Evolutionary conservation across 169 alveolate species (phyloP), one percentile per base, ranked within the genome.

Genomic region (Plasmodium fragile): DNA sequence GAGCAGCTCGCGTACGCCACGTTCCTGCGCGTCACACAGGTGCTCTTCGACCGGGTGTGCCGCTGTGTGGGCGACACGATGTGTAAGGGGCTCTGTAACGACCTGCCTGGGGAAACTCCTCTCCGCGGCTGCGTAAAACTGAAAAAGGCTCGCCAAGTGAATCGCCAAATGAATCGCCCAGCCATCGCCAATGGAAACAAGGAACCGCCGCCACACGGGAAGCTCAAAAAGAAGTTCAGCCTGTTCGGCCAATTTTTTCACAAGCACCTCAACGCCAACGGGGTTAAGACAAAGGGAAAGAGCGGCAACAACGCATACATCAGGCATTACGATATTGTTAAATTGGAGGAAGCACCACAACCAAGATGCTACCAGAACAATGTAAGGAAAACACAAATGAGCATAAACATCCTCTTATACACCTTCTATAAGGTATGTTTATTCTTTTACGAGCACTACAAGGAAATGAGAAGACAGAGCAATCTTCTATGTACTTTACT

Each of bases 401-500:
- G 93, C 69, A 75, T 70, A 34, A 69, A 55, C 41, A 87, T 87
- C 18, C 43, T 87, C 32, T 52, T 87, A 6, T 87, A 87, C 4
- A 77, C 81, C 25, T 87, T 87, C 81, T 87, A 70, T 22, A 87
- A 87, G 41, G 80, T 87, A 13, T 77, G 87, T 34, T 87, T 36
- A 22, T 87, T 87, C 28, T 87, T 87, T 55, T 87, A 18, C 70
- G 77, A 22, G 43, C 75, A 77, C 55, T 75, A 39, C 39, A 53
- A 36, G 10, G 82, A 87, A 11, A n/a, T 87, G 80, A 87, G 45
- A 87, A 22, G 55, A 10, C 43, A 36, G 43, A 55, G 81, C 82
- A 87, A 87, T 18, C 69, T 87, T 32, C 16, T 87, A 13, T 87
- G 89, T 36, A 77, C 5, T 8, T 25, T 87, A 16, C 16, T 87